Percentiles rank a stretch among this genome's conserved stretches.
Evolutionary conservation across 345 rosid genomes (phyloP).

Genomic region (Salix suchowensis): DNA sequence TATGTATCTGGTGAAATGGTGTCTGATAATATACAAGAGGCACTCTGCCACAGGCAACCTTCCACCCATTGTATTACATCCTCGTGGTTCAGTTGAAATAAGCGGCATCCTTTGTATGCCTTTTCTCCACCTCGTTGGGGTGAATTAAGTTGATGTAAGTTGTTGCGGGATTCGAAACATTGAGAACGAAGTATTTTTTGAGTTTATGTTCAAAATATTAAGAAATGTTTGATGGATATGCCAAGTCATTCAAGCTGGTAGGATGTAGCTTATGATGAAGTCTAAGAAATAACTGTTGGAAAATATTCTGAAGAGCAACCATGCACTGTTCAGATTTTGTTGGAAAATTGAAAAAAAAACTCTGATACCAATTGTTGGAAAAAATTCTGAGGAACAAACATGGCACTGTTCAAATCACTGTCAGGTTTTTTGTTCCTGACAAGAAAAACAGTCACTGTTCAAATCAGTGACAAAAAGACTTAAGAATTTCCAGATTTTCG

Average conservation of each 20-base stretch:
- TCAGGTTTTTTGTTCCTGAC: too few relatives aligned
- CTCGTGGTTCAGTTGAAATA: conserved; percentile 4
- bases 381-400: too few relatives aligned
- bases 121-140: conserved; percentile 1
- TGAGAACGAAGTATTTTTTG: neutral
- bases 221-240: neutral
- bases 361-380: neutral
- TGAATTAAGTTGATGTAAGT: conserved; percentile 10
- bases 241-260: neutral
- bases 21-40: conserved; percentile 26
- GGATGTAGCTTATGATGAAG: too few relatives aligned
- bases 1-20: conserved; percentile 15
- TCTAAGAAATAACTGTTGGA: too few relatives aligned
- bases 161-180: conserved; percentile 11
- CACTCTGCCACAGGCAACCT: conserved; percentile 12
- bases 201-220: neutral
- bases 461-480: too few relatives aligned
- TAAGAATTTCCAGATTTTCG: too few relatives aligned
- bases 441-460: too few relatives aligned
- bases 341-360: too few relatives aligned
- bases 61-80: conserved; percentile 8
- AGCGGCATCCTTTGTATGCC: conserved; percentile 16
- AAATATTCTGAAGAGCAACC: too few relatives aligned
- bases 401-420: too few relatives aligned
- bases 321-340: too few relatives aligned